These are phyloP conservation scores for Ophiosphaerella korrae DNA, from an alignment of 2,329 filamentous ascomycete genomes.

Conservation along the genomic window DNA sequence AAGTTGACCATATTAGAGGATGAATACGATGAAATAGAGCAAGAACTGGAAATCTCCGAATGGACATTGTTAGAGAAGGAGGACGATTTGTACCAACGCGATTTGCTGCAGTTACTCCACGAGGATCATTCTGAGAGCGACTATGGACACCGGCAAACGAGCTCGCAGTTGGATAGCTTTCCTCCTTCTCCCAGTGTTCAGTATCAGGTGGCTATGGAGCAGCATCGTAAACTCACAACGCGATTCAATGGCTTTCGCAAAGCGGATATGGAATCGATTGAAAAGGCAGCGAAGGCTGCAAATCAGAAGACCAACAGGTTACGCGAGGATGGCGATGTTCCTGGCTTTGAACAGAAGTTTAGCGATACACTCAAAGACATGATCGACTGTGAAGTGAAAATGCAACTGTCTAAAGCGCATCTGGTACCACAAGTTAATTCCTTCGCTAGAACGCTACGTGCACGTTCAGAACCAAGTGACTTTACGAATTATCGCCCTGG, in stretches of 20 bases:
- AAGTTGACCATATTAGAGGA: slow-evolving; percentile 19
- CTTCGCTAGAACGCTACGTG: not conserved
- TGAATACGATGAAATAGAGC: slow-evolving; percentile 16
- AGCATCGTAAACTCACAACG: not conserved
- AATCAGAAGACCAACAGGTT: not conserved
- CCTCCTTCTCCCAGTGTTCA: not conserved
- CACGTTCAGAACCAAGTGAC: not conserved
- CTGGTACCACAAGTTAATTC: not conserved
- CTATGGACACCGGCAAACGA: not conserved
- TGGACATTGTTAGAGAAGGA: slow-evolving; percentile 25
- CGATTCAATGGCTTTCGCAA: not conserved
- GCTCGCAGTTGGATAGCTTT: not conserved
- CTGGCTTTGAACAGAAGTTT: not conserved
- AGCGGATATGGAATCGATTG: not conserved
- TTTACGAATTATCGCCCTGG: not conserved
- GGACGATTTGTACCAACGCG: slow-evolving; percentile 21
- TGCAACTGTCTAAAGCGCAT: not conserved
- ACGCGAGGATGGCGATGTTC: not conserved
- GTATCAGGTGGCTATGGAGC: not conserved
- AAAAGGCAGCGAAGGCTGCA: not conserved
- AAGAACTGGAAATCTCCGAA: slow-evolving; percentile 15
- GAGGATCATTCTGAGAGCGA: not conserved
- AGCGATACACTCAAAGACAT: not conserved
- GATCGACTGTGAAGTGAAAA: not conserved
- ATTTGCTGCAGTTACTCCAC: slow-evolving; percentile 5